These are phyloP conservation scores for Trichophyton schoenleinii DNA, from an alignment of 2,329 filamentous ascomycete genomes.

Conservation along the genomic window DNA sequence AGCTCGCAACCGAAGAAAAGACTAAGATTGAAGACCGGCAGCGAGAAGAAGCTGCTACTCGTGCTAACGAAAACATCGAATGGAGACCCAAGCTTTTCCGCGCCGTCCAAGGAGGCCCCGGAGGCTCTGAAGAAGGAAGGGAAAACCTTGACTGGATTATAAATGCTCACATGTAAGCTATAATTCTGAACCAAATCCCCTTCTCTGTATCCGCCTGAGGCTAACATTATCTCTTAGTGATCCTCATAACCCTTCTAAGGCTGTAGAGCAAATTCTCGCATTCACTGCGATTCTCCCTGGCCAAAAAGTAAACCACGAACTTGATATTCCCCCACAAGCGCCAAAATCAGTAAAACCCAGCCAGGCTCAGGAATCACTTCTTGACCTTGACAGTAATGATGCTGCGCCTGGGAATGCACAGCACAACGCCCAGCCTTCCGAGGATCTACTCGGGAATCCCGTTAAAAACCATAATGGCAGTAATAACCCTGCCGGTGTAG, in stretches of 20 bases:
- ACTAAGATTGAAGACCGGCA: slow-evolving; percentile 91
- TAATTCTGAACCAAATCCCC: not conserved
- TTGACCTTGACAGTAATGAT: slow-evolving; percentile 11
- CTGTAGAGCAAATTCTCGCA: slow-evolving; percentile 69
- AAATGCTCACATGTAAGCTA: slow-evolving; percentile 49
- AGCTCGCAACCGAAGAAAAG: slow-evolving; percentile 84
- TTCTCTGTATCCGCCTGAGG: not conserved
- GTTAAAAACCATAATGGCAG: slow-evolving; percentile 3
- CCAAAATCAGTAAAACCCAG: slow-evolving; percentile 4
- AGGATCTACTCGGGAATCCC: slow-evolving; percentile 14
- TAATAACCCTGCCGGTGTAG: not conserved
- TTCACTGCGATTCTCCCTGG: slow-evolving; percentile 77
- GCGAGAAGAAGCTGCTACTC: slow-evolving; percentile 70
- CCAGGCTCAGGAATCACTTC: slow-evolving; percentile 4
- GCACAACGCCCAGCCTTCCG: not conserved
- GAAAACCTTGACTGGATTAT: slow-evolving; percentile 14
- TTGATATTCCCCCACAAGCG: slow-evolving; percentile 43
- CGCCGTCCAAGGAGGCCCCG: slow-evolving; percentile 55
- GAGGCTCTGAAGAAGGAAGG: slow-evolving; percentile 50
- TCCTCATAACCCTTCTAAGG: slow-evolving; percentile 51
- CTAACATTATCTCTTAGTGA: slow-evolving; percentile 36
- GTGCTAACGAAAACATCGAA: slow-evolving; percentile 64
- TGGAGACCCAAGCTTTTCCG: slow-evolving; percentile 86
- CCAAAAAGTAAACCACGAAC: slow-evolving; percentile 48
- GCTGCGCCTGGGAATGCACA: not conserved